These are phyloP conservation scores for Phycomyces blakesleeanus DNA, from an alignment of 192 early-diverging fungal species.

Conservation along the genomic window DNA sequence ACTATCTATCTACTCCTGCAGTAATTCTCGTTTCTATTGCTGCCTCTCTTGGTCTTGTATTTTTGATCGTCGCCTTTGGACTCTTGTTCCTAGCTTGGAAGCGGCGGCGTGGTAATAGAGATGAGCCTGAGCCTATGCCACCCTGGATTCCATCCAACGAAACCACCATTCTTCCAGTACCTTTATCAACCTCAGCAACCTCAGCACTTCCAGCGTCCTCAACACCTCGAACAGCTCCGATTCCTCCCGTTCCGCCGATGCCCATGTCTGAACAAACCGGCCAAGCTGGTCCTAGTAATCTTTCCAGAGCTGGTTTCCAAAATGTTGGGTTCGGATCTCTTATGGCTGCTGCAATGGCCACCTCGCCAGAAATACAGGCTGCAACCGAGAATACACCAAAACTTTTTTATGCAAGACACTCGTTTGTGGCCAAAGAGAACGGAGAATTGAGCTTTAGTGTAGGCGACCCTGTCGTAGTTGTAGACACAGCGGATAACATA, in stretches of 20 bases:
- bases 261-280: too few relatives aligned
- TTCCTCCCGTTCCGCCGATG: too few relatives aligned
- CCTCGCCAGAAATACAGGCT: not conserved
- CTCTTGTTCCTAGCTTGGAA: constrained; percentile 42
- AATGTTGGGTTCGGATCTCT: constrained; percentile 2
- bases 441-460: constrained; percentile 66
- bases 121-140: constrained; percentile 2
- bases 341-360: not conserved
- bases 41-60: constrained; percentile 60
- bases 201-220: not conserved
- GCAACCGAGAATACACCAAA: constrained; percentile 24
- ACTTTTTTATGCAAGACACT: constrained; percentile 64
- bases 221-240: too few relatives aligned
- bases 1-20: constrained; percentile 44
- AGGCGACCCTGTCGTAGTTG: constrained; percentile 66
- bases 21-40: constrained; percentile 68
- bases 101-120: constrained; percentile 2
- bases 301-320: too few relatives aligned
- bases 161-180: not conserved
- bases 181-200: not conserved
- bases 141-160: constrained; percentile 2
- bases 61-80: constrained; percentile 56
- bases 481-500: constrained; percentile 70
- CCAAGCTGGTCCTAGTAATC: too few relatives aligned
- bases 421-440: constrained; percentile 65